phyloP scores from a whole-genome alignment of 495 filamentous ascomycete genomes.

The Hypoxylon rickii region DNA sequence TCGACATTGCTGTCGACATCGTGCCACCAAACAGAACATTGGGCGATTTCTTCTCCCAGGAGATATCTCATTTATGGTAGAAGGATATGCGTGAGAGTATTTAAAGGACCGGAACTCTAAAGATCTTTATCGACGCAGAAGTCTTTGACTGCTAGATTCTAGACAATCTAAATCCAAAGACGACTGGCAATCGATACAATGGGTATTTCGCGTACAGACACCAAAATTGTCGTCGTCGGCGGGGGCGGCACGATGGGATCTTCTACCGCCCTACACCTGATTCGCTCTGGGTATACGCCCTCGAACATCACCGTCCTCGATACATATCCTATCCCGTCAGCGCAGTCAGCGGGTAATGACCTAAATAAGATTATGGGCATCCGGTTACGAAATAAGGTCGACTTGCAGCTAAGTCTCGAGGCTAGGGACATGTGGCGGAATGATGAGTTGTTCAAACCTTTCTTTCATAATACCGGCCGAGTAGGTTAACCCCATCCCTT shows the following conservation, averaged over 20 bases:
- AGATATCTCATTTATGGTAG: too few species aligned
- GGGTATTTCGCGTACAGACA: conserved; percentile 20
- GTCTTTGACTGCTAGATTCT: too few species aligned
- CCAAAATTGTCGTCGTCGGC: conserved; percentile 30
- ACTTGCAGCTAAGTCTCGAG: conserved; percentile 30
- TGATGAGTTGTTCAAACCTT: conserved; percentile 34
- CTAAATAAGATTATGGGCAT: conserved; percentile 39
- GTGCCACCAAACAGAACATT: conserved; percentile 6
- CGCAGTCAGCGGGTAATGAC: conserved; percentile 35
- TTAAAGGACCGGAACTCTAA: too few species aligned
- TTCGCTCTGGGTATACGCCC: conserved; percentile 30
- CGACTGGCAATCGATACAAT: conserved; percentile 13
- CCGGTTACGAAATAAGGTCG: conserved; percentile 26
- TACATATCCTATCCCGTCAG: conserved; percentile 34
- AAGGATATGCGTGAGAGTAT: too few species aligned
- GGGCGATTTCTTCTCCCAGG: conserved; percentile 11
- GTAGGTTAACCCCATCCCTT: conserved; percentile 4
- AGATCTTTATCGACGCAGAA: too few species aligned
- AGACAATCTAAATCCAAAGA: too few species aligned
- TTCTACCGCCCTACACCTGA: conserved; percentile 32
- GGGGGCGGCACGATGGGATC: conserved; percentile 36
- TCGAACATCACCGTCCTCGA: conserved; percentile 36
- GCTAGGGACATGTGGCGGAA: conserved; percentile 36
- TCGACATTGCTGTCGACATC: conserved; percentile 14
- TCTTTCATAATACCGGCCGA: conserved; percentile 34